Conservation (phyloP, 1,284 basidiomycete genomes). For the Trichosporon faecale region DNA sequence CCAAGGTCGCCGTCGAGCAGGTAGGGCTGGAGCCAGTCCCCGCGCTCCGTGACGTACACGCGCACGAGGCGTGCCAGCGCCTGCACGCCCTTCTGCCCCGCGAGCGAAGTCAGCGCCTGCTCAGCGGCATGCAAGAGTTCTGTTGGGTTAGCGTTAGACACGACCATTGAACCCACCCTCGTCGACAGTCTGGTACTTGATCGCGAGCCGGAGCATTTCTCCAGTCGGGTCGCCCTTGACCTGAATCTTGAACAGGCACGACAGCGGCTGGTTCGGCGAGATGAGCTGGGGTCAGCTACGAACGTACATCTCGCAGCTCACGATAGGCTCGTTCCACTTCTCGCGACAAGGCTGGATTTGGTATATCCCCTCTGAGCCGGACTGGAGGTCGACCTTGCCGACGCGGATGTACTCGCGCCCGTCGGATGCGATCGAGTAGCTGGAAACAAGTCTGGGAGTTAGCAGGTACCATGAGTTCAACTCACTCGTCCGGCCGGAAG, state of each 20-base stretch:
- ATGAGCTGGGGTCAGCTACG: conserved; percentile 30
- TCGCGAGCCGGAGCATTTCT: conserved; percentile 34
- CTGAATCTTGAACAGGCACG: conserved; percentile 47
- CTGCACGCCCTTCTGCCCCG: neutral
- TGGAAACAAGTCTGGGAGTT: conserved; percentile 45
- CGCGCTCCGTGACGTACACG: conserved; percentile 14
- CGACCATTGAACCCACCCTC: conserved; percentile 23
- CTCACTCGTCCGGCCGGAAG: conserved; percentile 50
- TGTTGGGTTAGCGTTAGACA: too few species aligned
- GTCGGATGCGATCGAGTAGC: conserved; percentile 52
- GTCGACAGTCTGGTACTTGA: conserved; percentile 41
- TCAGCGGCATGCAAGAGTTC: conserved; percentile 20
- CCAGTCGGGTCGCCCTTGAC: conserved; percentile 17
- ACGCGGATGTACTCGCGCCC: conserved; percentile 44
- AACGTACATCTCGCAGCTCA: conserved; percentile 15
- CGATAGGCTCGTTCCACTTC: conserved; percentile 26
- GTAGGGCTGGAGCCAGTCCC: conserved; percentile 27
- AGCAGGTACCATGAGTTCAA: neutral
- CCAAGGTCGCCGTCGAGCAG: conserved; percentile 14
- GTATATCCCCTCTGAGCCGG: conserved; percentile 15
- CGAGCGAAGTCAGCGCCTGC: conserved; percentile 8
- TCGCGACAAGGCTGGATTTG: conserved; percentile 30
- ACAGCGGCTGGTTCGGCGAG: conserved; percentile 37
- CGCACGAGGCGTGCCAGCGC: conserved; percentile 15
- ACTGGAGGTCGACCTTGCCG: conserved; percentile 30